phyloP scores from a whole-genome alignment of 192 early-diverging fungal species.

The Coemansia sp. region DNA sequence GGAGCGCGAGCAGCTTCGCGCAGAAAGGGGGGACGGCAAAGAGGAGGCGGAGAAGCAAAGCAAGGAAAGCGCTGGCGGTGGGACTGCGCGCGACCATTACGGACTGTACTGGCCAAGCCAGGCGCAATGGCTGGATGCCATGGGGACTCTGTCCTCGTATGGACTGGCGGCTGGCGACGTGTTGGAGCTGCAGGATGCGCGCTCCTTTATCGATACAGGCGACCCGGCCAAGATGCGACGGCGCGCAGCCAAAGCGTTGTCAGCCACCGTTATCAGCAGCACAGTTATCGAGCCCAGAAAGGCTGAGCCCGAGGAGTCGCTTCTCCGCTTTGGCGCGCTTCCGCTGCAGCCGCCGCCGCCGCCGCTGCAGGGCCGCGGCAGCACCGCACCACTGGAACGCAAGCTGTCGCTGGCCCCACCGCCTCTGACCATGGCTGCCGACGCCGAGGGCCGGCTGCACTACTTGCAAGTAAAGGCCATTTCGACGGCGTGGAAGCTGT shows the following conservation, averaged over 20 bases:
- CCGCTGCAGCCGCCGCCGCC: neutral
- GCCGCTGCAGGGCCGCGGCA: neutral
- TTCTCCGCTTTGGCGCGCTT: neutral
- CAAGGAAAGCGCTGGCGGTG: neutral
- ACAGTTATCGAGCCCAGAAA: neutral
- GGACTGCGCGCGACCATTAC: conserved; percentile 31
- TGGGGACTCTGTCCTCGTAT: conserved; percentile 29
- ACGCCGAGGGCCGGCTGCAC: conserved; percentile 46
- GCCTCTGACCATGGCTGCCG: neutral
- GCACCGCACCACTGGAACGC: neutral
- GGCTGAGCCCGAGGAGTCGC: conserved; percentile 10
- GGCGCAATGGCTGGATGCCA: conserved; percentile 43
- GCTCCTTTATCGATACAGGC: conserved; percentile 21
- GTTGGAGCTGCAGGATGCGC: conserved; percentile 48
- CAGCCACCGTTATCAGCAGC: neutral
- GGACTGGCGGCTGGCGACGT: conserved; percentile 24
- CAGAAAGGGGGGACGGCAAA: too few species aligned
- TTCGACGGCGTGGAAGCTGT: conserved; percentile 35
- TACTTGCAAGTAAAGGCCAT: conserved; percentile 40
- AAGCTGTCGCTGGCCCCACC: neutral
- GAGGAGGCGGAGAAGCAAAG: neutral
- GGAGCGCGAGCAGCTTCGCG: conserved; percentile 14
- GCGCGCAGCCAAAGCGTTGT: neutral
- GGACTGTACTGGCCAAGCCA: conserved; percentile 50
- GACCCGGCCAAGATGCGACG: neutral